A percentile compares a stretch with the other conserved stretches of the same genome.
Evolutionary conservation across 768 basidiomycete genomes (phyloP).

Genomic region (Podaxis sp.): DNA sequence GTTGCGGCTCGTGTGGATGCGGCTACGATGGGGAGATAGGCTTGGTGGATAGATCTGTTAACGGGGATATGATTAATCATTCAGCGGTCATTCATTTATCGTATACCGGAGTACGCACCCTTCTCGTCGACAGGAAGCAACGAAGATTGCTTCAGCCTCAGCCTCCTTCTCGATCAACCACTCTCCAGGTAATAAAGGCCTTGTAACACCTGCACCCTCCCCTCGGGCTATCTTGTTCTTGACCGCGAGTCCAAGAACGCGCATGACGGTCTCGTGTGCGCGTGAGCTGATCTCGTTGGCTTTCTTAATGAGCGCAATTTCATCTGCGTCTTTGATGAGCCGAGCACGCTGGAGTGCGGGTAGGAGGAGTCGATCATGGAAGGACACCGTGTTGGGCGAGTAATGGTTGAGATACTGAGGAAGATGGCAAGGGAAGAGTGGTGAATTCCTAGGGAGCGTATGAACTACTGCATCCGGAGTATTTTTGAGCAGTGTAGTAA

Average conservation of each 20-base stretch:
- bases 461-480: conserved; percentile 62
- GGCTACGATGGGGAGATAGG: conserved; percentile 92
- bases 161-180: conserved; percentile 93
- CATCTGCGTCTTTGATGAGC: conserved; percentile 70
- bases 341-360: conserved; percentile 79
- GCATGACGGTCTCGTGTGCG: conserved; percentile 92
- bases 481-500: conserved; percentile 46
- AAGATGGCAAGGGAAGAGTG: conserved; percentile 52
- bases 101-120: conserved; percentile 52
- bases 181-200: conserved; percentile 66
- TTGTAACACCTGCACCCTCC: conserved; percentile 40
- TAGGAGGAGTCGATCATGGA: conserved; percentile 66
- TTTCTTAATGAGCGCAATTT: conserved; percentile 71
- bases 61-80: not conserved
- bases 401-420: conserved; percentile 38
- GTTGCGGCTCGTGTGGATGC: conserved; percentile 84
- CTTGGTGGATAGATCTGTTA: conserved; percentile 75
- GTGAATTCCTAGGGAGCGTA: conserved; percentile 51
- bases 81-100: no score
- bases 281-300: conserved; percentile 87
- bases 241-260: conserved; percentile 77
- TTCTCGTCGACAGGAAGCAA: conserved; percentile 83
- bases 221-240: conserved; percentile 50
- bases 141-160: conserved; percentile 93
- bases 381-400: conserved; percentile 30